Evolutionary conservation across 2,329 filamentous ascomycete genomes (phyloP).

Genomic region (Emydomyces testavorans): DNA sequence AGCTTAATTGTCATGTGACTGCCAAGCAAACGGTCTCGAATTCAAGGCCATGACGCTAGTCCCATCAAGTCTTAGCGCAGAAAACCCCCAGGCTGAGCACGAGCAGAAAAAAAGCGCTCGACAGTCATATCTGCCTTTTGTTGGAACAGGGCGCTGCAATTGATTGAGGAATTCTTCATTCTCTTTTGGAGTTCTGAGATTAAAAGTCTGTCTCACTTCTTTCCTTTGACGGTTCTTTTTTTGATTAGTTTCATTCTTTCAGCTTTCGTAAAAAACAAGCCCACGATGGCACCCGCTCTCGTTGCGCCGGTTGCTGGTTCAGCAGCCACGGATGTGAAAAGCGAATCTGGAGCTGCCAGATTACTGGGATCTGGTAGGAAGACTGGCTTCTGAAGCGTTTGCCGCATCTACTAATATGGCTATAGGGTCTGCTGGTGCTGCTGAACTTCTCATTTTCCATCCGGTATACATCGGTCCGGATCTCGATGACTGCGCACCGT

Average conservation of each 20-base stretch:
- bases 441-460: conserved; percentile 86
- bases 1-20: too few relatives aligned
- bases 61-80: too few relatives aligned
- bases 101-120: neutral
- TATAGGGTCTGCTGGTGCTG: conserved; percentile 78
- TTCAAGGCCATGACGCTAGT: too few relatives aligned
- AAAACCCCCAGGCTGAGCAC: too few relatives aligned
- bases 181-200: neutral
- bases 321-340: conserved; percentile 55
- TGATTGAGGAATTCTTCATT: conserved; percentile 5
- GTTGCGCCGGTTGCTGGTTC: conserved; percentile 26
- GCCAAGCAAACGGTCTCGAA: too few relatives aligned
- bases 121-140: neutral
- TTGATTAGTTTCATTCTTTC: neutral
- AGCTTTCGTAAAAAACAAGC: neutral
- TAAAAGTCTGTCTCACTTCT: neutral
- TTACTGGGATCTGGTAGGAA: conserved; percentile 75
- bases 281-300: conserved; percentile 46
- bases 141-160: neutral
- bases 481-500: neutral
- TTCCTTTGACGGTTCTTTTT: neutral
- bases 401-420: conserved; percentile 15
- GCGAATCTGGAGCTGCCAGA: conserved; percentile 79
- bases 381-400: conserved; percentile 17
- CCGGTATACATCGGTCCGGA: conserved; percentile 44